A percentile compares a stretch with the other conserved stretches of the same genome.
phyloP scores from a whole-genome alignment of 2,329 filamentous ascomycete genomes.

The Apiospora saccharicola region DNA sequence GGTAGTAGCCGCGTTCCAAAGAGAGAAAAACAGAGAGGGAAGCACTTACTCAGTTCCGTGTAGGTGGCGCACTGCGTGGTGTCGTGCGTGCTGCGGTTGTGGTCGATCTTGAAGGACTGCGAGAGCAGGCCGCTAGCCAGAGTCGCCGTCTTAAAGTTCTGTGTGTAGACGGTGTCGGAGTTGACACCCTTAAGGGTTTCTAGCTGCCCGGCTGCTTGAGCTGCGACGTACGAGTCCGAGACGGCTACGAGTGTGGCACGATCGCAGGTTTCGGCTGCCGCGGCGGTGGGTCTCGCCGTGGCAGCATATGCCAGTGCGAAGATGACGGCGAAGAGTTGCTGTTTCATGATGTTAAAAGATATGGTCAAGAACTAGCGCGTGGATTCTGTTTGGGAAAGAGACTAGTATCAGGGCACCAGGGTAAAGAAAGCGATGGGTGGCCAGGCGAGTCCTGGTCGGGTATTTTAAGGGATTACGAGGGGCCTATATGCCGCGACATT shows the following conservation, averaged over 20 bases:
- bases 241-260: not conserved
- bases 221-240: conserved; percentile 32
- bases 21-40: not conserved
- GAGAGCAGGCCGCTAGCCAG: conserved; percentile 42
- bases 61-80: conserved; percentile 47
- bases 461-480: not conserved
- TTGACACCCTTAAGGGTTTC: conserved; percentile 28
- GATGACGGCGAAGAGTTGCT: not conserved
- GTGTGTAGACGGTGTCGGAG: conserved; percentile 38
- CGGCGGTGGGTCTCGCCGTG: not conserved
- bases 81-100: conserved; percentile 47
- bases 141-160: conserved; percentile 44
- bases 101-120: conserved; percentile 43
- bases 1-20: not conserved
- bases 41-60: conserved; percentile 41
- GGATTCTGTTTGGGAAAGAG: too few relatives aligned
- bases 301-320: not conserved
- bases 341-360: not conserved
- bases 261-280: conserved; percentile 12
- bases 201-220: conserved; percentile 35
- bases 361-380: not conserved
- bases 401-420: too few relatives aligned
- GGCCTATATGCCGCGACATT: conserved; percentile 4
- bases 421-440: not conserved
- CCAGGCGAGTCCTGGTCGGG: not conserved